Base-by-base conservation (phyloP, 2,329 filamentous ascomycete genomes). In the Dryadomyces sulphureus region DNA sequence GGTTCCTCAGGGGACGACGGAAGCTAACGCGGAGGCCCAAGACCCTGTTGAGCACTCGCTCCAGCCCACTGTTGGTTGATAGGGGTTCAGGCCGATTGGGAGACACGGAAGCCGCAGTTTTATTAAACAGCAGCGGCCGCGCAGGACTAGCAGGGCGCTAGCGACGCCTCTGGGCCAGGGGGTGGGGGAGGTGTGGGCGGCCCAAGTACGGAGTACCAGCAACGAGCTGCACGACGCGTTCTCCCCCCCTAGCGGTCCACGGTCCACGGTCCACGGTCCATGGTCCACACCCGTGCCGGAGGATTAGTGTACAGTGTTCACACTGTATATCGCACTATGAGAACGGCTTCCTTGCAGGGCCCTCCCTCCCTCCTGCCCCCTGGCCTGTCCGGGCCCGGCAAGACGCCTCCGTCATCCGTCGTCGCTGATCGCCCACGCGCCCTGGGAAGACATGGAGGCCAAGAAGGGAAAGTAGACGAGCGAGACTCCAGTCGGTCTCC, bases 91-190 rank as follows among this genome's bases (percentile, higher is more conserved):
- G 42, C 46, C 40, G 32, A 45, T 41, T 45, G 45, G 34, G 32
- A 45, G 34, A 49, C 20, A 35, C 7, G 24, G 40, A 34, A 38
- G 32, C 21, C 43, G 30, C 40, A 30, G 34, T 49, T 52, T 52
- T 46, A 50, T 50, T 52, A 50, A 17, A 14, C 45, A 45, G 49
- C 43, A 43, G 41, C 48, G 36, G 50, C 39, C 42, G 34, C 32
- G 48, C 50, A 50, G 46, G 24, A 50, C 45, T 52, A 52, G 42
- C 45, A 40, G 35, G 19, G 34, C 41, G 46, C 48, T 52, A 52
- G 36, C 35, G 32, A 36, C 32, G 45, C 44, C 41, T 45, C 27
- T 44, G 42, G 32, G 41, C 38, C 41, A 41, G 38, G 38, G 38
- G 42, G 40, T 43, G 46, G 45, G 43, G 46, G 16, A n/a, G 16